phyloP scores from a whole-genome alignment of 192 early-diverging fungal genomes.

The Backusella circina region DNA sequence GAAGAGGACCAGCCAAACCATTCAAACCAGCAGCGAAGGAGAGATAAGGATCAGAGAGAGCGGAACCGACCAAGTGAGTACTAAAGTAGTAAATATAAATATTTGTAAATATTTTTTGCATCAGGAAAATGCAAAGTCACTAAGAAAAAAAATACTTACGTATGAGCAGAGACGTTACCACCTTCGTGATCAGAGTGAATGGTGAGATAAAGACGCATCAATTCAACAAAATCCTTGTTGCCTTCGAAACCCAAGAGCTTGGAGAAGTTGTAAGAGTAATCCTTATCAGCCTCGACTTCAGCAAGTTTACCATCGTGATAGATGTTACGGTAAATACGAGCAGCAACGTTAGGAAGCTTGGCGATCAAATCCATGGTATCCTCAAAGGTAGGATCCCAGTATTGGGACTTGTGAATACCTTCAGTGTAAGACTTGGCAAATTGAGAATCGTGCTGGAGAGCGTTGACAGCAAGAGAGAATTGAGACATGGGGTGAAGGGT shows the following conservation, averaged over 20 bases:
- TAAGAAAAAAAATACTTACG: slow-evolving; percentile 42
- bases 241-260: slow-evolving; percentile 86
- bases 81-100: slow-evolving; percentile 17
- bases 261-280: slow-evolving; percentile 96
- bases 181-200: slow-evolving; percentile 99
- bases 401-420: slow-evolving; percentile 89
- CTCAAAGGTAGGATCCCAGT: slow-evolving; percentile 97
- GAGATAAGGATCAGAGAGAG: slow-evolving; percentile 98
- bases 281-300: slow-evolving; percentile 77
- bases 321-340: slow-evolving; percentile 98
- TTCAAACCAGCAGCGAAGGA: slow-evolving; percentile 95
- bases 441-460: slow-evolving; percentile 92
- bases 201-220: slow-evolving; percentile 98
- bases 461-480: slow-evolving; percentile 94
- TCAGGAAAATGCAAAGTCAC: not conserved
- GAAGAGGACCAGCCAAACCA: slow-evolving; percentile 97
- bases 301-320: slow-evolving; percentile 94
- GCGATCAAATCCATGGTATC: slow-evolving; percentile 98
- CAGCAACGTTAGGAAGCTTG: slow-evolving; percentile 94
- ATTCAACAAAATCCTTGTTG: slow-evolving; percentile 88
- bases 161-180: slow-evolving; percentile 98
- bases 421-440: slow-evolving; percentile 96
- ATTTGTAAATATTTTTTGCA: not conserved
- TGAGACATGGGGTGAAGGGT: slow-evolving; percentile 99
- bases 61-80: slow-evolving; percentile 82